phyloP scores from a whole-genome alignment of 345 rosid genomes.

The Aegle marmelos region DNA sequence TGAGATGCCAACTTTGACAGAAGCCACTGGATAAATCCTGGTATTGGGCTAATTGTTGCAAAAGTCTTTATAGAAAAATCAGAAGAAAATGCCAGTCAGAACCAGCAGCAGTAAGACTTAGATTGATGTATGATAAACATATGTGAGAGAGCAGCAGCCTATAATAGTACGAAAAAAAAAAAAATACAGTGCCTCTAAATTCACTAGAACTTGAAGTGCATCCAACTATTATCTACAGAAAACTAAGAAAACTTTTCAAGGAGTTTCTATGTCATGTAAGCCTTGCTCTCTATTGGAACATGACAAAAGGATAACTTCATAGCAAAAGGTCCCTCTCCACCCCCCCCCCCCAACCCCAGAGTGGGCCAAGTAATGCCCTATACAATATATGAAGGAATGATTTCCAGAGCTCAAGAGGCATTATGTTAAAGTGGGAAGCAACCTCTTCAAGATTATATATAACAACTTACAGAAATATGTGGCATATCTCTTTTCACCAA shows the following conservation, averaged over 20 bases:
- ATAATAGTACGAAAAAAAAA: too few relatives aligned
- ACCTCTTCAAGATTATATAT: not conserved
- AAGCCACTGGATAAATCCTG: slow-evolving; percentile 89
- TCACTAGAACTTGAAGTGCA: not conserved
- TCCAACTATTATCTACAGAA: not conserved
- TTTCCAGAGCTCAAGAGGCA: not conserved
- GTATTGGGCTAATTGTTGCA: slow-evolving; percentile 94
- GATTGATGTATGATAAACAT: not conserved
- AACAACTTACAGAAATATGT: slow-evolving; percentile 68
- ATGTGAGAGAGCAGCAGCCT: not conserved
- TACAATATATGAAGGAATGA: not conserved
- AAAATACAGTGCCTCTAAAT: not conserved
- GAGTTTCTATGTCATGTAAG: not conserved
- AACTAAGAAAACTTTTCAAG: not conserved
- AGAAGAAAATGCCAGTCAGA: slow-evolving; percentile 10
- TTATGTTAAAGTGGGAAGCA: not conserved
- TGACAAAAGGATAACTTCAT: not conserved
- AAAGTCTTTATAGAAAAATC: slow-evolving; percentile 47
- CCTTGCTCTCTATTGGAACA: not conserved
- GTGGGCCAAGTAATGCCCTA: not conserved
- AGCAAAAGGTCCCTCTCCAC: not conserved
- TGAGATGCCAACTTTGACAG: slow-evolving; percentile 82
- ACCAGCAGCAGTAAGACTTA: not conserved
- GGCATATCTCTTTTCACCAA: slow-evolving; percentile 92
- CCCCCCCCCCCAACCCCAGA: not conserved